Evolutionary conservation across 768 basidiomycete genomes (phyloP).

Genomic region (Lactarius indigo): DNA sequence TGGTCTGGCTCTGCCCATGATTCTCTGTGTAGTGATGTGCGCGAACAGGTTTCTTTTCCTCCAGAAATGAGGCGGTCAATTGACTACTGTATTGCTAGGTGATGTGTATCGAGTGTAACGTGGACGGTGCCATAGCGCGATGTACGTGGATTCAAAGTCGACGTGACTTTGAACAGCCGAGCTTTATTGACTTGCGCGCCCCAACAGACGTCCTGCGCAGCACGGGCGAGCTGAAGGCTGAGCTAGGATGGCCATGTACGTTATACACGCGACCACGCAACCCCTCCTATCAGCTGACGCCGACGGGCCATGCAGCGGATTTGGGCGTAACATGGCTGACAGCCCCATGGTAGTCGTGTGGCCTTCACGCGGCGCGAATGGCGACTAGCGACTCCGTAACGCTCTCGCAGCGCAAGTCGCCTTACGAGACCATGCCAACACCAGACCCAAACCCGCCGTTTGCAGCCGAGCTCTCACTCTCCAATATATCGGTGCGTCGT

Average conservation of each 20-base stretch:
- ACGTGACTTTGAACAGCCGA: background rate
- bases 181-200: background rate
- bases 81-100: background rate
- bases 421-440: conserved; percentile 51
- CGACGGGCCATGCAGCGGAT: conserved; percentile 43
- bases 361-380: conserved; percentile 50
- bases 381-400: conserved; percentile 43
- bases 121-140: conserved; percentile 18
- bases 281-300: too few relatives aligned
- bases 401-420: conserved; percentile 60
- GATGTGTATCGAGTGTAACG: conserved; percentile 18
- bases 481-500: conserved; percentile 36
- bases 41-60: background rate
- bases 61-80: background rate
- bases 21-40: conserved; percentile 6
- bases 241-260: conserved; percentile 32
- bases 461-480: conserved; percentile 41
- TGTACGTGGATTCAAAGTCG: too few relatives aligned
- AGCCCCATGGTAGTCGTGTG: conserved; percentile 73
- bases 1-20: conserved; percentile 6
- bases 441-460: conserved; percentile 52
- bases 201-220: conserved; percentile 26
- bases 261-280: background rate
- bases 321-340: conserved; percentile 51
- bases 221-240: conserved; percentile 9